phyloP scores from a whole-genome alignment of 306 rosid species.

The Trichosanthes cucumerina region DNA sequence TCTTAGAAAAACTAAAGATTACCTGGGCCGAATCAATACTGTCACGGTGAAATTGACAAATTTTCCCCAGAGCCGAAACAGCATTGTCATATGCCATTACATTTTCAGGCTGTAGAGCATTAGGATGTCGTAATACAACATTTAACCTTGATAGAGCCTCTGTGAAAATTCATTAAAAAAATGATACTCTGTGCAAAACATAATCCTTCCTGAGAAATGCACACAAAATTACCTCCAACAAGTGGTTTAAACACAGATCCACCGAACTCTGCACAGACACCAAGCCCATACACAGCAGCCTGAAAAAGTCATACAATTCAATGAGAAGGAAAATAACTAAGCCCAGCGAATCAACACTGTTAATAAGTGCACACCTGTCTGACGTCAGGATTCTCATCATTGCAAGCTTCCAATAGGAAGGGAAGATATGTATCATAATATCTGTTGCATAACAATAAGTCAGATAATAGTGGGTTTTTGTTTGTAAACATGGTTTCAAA shows the following conservation, averaged over 20 bases:
- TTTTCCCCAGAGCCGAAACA: constrained; percentile 88
- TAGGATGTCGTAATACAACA: constrained; percentile 80
- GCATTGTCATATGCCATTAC: constrained; percentile 98
- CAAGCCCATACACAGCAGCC: constrained; percentile 98
- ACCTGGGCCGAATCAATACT: constrained; percentile 93
- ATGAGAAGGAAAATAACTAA: constrained; percentile 6
- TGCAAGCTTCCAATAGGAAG: constrained; percentile 92
- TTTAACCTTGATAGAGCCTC: constrained; percentile 95
- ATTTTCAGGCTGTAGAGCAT: constrained; percentile 67
- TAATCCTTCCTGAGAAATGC: neutral
- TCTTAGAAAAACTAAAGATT: neutral
- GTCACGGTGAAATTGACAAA: constrained; percentile 78
- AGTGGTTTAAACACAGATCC: constrained; percentile 78
- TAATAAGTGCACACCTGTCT: constrained; percentile 59
- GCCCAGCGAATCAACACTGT: constrained; percentile 10
- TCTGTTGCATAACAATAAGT: constrained; percentile 36
- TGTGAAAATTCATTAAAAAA: constrained; percentile 26
- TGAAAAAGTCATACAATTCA: constrained; percentile 21
- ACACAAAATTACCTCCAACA: constrained; percentile 56
- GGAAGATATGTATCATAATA: constrained; percentile 94
- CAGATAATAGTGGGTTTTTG: neutral
- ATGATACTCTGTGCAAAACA: constrained; percentile 10
- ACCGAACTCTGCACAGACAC: constrained; percentile 95
- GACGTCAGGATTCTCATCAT: constrained; percentile 83
- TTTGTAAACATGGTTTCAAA: neutral